These are phyloP conservation scores for Argentina anserina DNA, from an alignment of 306 rosid genomes.

Conservation along the genomic window DNA sequence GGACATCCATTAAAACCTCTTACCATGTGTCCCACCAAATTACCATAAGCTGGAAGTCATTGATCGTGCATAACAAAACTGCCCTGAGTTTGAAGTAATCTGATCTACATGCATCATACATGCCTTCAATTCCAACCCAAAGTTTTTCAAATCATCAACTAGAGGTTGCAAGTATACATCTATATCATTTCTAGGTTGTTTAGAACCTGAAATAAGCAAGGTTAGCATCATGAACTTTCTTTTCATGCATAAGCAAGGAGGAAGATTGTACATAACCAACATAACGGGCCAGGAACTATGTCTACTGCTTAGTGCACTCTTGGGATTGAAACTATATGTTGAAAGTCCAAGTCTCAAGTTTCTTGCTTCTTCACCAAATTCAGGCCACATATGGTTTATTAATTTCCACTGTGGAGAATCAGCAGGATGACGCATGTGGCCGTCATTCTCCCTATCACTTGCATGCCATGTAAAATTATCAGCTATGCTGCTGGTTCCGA, in stretches of 20 bases:
- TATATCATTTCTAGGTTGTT: no score
- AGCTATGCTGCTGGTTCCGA: not conserved
- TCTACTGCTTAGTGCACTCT: not conserved
- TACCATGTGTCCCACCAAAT: not conserved
- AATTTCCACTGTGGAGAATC: not conserved
- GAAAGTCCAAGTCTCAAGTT: not conserved
- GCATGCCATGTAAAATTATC: not conserved
- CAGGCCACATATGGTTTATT: not conserved
- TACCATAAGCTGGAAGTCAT: not conserved
- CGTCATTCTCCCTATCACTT: not conserved
- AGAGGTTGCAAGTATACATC: not conserved
- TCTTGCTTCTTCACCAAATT: not conserved
- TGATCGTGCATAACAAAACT: not conserved
- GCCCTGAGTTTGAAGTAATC: not conserved
- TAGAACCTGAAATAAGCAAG: no score
- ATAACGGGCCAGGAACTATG: no score
- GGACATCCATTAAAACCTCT: not conserved
- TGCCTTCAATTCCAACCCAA: not conserved
- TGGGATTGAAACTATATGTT: not conserved
- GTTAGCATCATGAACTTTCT: no score
- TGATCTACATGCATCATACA: not conserved
- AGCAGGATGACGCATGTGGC: not conserved
- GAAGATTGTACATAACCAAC: no score
- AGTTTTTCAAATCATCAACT: not conserved
- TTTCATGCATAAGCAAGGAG: no score